These are phyloP conservation scores for Carallia brachiata DNA, from an alignment of 345 rosid genomes.

Conservation along the genomic window DNA sequence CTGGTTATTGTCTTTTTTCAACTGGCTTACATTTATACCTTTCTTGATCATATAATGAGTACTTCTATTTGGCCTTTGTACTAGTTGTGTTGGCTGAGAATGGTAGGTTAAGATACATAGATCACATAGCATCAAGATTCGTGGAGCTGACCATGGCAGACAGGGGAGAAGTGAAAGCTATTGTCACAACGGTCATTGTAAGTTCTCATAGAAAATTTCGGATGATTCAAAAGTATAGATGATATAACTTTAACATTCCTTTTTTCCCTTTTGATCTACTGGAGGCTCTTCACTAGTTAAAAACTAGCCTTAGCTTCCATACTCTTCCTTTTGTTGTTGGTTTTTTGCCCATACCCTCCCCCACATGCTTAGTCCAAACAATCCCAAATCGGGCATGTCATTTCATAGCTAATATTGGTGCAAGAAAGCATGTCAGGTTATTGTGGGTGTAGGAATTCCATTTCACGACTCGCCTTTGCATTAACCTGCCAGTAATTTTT, in stretches of 20 bases:
- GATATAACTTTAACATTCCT: neutral
- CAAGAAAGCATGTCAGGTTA: neutral
- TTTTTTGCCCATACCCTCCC: neutral
- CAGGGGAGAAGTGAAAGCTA: slow-evolving; percentile 72
- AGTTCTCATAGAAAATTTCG: slow-evolving; percentile 27
- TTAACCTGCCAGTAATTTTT: too few species aligned
- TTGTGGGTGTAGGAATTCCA: neutral
- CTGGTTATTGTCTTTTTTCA: neutral
- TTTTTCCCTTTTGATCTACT: too few species aligned
- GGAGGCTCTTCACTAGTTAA: too few species aligned
- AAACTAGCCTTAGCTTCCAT: too few species aligned
- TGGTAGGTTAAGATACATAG: slow-evolving; percentile 68
- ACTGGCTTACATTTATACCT: neutral
- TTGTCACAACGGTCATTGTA: slow-evolving; percentile 80
- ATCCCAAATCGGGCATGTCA: neutral
- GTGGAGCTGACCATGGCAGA: slow-evolving; percentile 77
- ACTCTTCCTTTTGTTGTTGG: neutral
- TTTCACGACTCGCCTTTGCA: neutral
- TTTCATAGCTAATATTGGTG: neutral
- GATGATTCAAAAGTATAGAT: neutral
- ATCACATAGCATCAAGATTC: slow-evolving; percentile 60
- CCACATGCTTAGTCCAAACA: too few species aligned
- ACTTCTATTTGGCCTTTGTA: slow-evolving; percentile 5
- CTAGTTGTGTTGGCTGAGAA: slow-evolving; percentile 78
- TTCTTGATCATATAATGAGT: slow-evolving; percentile 1